These are phyloP conservation scores for Wallacemonas sp. DNA, from an alignment of 208 protist genomes.

Conservation along the genomic window DNA sequence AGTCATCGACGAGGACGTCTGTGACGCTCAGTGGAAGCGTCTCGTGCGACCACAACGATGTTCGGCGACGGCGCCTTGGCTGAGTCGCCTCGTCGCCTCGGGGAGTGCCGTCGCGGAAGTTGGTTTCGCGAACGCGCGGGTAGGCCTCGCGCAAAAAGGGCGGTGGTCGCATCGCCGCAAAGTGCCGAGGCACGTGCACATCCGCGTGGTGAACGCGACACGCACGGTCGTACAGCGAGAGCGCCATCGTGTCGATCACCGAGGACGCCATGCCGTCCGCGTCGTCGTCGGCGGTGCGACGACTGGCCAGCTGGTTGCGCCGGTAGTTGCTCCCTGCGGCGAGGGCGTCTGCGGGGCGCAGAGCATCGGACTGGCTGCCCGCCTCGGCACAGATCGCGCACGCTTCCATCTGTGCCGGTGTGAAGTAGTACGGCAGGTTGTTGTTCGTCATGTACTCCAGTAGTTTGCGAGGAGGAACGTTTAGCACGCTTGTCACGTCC, in stretches of 20 bases:
- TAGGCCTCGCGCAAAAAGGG: conserved; percentile 57
- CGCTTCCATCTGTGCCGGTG: conserved; percentile 36
- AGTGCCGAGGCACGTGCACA: conserved; percentile 48
- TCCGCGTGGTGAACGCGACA: conserved; percentile 47
- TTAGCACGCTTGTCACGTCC: conserved; percentile 45
- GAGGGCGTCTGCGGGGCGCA: conserved; percentile 32
- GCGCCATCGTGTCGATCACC: conserved; percentile 46
- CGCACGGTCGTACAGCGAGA: conserved; percentile 34
- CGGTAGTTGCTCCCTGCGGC: conserved; percentile 13
- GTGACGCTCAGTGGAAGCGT: background rate
- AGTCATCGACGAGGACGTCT: background rate
- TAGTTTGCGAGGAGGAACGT: conserved; percentile 58
- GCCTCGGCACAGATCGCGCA: conserved; percentile 52
- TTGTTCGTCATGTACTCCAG: conserved; percentile 69
- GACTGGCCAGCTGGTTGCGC: conserved; percentile 1
- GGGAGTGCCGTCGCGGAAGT: background rate
- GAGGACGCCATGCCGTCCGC: conserved; percentile 20
- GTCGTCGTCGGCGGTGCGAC: conserved; percentile 41
- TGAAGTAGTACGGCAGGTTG: conserved; percentile 71
- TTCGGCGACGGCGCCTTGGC: background rate
- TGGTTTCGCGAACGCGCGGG: conserved; percentile 56
- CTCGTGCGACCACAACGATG: no score
- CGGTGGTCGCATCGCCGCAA: conserved; percentile 62
- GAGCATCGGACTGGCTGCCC: conserved; percentile 47
- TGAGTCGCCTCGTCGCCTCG: background rate